Evolutionary conservation across 257 asterid species (phyloP).

Genomic region (Forsythia suspensa): DNA sequence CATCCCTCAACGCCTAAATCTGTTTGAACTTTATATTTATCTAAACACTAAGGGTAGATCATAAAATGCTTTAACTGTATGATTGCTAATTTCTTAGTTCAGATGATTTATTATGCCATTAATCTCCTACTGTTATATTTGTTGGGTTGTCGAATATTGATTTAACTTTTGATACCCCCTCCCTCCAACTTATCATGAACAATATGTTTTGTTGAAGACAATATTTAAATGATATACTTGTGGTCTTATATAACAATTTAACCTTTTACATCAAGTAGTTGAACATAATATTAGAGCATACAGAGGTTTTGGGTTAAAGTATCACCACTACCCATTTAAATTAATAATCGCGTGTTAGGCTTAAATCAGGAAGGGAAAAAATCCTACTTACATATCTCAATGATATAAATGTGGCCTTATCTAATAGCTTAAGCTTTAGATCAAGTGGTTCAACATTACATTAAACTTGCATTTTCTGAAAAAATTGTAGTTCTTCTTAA

Average conservation of each 20-base stretch:
- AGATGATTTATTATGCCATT: not conserved
- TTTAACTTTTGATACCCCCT: not conserved
- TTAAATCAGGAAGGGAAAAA: too few relatives aligned
- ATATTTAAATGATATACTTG: too few relatives aligned
- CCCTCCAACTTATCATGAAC: not conserved
- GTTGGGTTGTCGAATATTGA: not conserved
- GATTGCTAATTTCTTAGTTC: not conserved
- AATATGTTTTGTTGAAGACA: not conserved
- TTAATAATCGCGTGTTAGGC: too few relatives aligned
- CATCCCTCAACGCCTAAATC: not conserved
- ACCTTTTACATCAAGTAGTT: too few relatives aligned
- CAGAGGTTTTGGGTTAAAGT: too few relatives aligned
- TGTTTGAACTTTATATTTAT: not conserved
- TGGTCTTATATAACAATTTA: too few relatives aligned
- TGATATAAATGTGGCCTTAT: too few relatives aligned
- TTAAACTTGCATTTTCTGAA: not conserved
- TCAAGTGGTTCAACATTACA: not conserved
- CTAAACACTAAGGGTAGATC: not conserved
- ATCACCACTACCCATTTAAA: too few relatives aligned
- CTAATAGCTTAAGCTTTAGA: too few relatives aligned
- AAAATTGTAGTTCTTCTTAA: not conserved
- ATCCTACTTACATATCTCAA: too few relatives aligned
- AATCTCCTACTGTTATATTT: not conserved
- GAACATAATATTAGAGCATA: too few relatives aligned
- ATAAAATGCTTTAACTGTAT: not conserved